Evolutionary conservation across 164 flowering plant genomes (phyloP), one percentile per base, ranked within the genome.

Genomic region (Vitis amurensis): DNA sequence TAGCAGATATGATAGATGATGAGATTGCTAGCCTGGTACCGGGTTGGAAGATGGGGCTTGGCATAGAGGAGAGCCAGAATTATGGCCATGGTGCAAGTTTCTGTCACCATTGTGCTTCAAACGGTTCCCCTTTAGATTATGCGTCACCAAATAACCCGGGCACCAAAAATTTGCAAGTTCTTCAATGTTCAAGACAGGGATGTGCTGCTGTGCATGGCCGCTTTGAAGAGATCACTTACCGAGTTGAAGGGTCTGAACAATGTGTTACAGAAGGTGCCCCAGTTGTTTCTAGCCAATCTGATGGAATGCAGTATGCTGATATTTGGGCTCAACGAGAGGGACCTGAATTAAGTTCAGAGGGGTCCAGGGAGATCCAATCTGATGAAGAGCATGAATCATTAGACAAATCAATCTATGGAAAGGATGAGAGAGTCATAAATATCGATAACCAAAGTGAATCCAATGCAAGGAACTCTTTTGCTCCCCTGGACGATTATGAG

Each of bases 1-100:
- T 93, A 77, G 93, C 98, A 12, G 89, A 89, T 29, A 91, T 95
- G 94, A 95, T 95, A 23, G 97, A 95, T 73, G 83, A 80, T 19
- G 98, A 95, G 78, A 90, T 95, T 55, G 77, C 89, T 53, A 66
- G 83, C 17, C 77, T 93, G 53, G 93, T 93, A 1, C 97, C 98
- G 0, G 93, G 81, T 4, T 93, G 99, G 99, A 83, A 74, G 61
- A 69, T 61, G 61, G 87, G 80, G 19, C 66, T 65, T 0, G 72
- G 73, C 48, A 57, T 69, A 17, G 90, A 81, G 15, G 88, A 88
- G 71, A 77, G 68, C 31, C 65, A 76, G 2, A 55, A 69, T n/a
- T 16, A 6, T 37, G 44, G 67, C 57, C 15, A 74, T 47, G 67
- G 52, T 60, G 62, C 71, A 37, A 62, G 67, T 48, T 61, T 74